A percentile compares a stretch with the other conserved stretches of the same genome.
These are phyloP conservation scores for Ascocoryne sarcoides DNA, from an alignment of 2,329 filamentous ascomycete genomes.

Conservation along the genomic window DNA sequence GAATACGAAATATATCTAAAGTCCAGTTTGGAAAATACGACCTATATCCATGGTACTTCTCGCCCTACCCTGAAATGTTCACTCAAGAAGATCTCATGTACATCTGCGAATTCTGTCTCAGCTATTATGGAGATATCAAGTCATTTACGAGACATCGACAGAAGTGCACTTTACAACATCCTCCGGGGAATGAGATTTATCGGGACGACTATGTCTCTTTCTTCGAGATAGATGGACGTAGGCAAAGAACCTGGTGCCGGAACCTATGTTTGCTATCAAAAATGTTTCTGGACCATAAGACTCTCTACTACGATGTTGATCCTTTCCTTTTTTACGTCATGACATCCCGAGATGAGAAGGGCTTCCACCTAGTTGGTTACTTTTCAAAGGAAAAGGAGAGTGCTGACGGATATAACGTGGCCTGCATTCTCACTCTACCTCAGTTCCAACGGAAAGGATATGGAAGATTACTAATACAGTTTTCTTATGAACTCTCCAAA, in stretches of 20 bases:
- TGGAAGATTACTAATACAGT: constrained; percentile 87
- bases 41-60: constrained; percentile 98
- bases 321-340: constrained; percentile 98
- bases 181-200: constrained; percentile 96
- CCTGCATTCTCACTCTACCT: constrained; percentile 91
- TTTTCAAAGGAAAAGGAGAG: constrained; percentile 99
- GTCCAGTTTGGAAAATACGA: constrained; percentile 91
- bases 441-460: constrained; percentile 96
- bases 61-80: constrained; percentile 86
- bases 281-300: constrained; percentile 96
- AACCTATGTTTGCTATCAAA: constrained; percentile 95
- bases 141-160: constrained; percentile 77
- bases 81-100: constrained; percentile 83
- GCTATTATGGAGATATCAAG: constrained; percentile 77
- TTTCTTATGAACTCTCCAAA: constrained; percentile 93
- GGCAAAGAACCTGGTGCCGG: constrained; percentile 97
- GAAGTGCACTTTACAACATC: constrained; percentile 94
- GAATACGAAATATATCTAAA: constrained; percentile 88
- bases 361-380: constrained; percentile 96
- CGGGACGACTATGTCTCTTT: constrained; percentile 84
- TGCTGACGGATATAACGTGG: constrained; percentile 93
- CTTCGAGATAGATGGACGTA: constrained; percentile 94
- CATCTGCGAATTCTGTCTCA: constrained; percentile 95
- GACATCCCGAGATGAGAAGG: constrained; percentile 79
- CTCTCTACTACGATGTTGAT: constrained; percentile 94